These are phyloP conservation scores for Chytriomyces sp. DNA, from an alignment of 192 early-diverging fungal genomes.

Conservation along the genomic window DNA sequence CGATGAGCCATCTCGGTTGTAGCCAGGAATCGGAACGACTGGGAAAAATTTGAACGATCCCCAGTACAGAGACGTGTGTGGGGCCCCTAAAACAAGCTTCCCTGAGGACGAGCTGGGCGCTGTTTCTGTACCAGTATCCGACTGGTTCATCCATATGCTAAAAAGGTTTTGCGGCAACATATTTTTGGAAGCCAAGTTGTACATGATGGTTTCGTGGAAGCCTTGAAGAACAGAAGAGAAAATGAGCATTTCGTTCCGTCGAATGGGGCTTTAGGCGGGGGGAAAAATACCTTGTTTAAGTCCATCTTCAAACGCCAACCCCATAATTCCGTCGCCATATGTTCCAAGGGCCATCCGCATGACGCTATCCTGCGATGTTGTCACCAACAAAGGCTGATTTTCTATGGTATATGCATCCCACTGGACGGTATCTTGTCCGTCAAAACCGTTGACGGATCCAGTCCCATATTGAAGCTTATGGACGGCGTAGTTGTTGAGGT, in stretches of 20 bases:
- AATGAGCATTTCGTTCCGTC: not conserved
- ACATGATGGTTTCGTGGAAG: not conserved
- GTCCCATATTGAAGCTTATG: not conserved
- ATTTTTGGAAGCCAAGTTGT: not conserved
- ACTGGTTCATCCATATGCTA: slow-evolving; percentile 14
- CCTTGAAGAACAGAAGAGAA: not conserved
- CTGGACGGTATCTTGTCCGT: not conserved
- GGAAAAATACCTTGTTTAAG: not conserved
- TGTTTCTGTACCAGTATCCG: not conserved
- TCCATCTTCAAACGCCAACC: slow-evolving; percentile 17
- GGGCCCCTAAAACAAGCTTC: not conserved
- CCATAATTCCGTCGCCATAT: slow-evolving; percentile 26
- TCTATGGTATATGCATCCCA: not conserved
- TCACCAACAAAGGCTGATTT: not conserved
- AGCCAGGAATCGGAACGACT: not conserved
- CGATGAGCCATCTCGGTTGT: not conserved
- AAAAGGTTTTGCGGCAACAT: not conserved
- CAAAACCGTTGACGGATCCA: not conserved
- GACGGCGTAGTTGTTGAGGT: not conserved
- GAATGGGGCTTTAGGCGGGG: not conserved
- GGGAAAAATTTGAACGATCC: slow-evolving; percentile 16
- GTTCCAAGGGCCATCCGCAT: not conserved
- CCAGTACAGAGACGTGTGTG: slow-evolving; percentile 4
- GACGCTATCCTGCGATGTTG: not conserved
- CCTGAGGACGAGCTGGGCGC: not conserved